A percentile compares a stretch with the other conserved stretches of the same genome.
Evolutionary conservation across 352 stramenopile species (phyloP).

Genomic region (Pythium monospermum): DNA sequence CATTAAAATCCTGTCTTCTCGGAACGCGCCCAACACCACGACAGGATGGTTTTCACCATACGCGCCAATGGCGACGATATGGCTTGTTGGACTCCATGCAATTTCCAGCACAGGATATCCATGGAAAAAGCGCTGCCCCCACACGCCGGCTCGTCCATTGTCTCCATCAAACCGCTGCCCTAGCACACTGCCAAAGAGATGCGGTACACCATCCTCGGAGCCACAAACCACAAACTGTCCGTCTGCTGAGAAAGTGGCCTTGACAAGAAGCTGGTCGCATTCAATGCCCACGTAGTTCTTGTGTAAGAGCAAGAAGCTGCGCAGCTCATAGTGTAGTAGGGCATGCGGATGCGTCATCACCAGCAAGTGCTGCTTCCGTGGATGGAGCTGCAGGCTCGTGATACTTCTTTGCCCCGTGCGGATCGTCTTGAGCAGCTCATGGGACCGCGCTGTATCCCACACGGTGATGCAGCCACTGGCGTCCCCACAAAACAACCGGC

Average conservation of each 20-base stretch:
- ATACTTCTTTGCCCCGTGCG: slow-evolving; percentile 42
- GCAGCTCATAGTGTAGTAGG: slow-evolving; percentile 68
- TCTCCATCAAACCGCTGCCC: slow-evolving; percentile 32
- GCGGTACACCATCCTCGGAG: slow-evolving; percentile 54
- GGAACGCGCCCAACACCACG: slow-evolving; percentile 49
- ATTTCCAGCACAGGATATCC: slow-evolving; percentile 46
- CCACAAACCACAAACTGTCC: slow-evolving; percentile 56
- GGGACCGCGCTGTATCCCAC: slow-evolving; percentile 27
- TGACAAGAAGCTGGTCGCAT: slow-evolving; percentile 41
- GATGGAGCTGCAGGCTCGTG: slow-evolving; percentile 54
- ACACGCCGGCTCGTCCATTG: slow-evolving; percentile 24
- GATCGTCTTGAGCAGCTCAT: slow-evolving; percentile 48
- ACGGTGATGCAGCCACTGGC: slow-evolving; percentile 40
- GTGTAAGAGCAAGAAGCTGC: slow-evolving; percentile 68
- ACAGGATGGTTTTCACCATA: slow-evolving; percentile 62
- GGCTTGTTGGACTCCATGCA: slow-evolving; percentile 50
- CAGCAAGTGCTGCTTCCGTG: slow-evolving; percentile 58
- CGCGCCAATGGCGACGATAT: slow-evolving; percentile 58
- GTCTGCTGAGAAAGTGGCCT: slow-evolving; percentile 58
- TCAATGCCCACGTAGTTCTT: slow-evolving; percentile 53
- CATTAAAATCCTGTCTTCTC: slow-evolving; percentile 27
- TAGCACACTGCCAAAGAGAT: slow-evolving; percentile 50
- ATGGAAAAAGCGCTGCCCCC: slow-evolving; percentile 54
- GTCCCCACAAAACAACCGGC: slow-evolving; percentile 59
- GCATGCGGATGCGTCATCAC: slow-evolving; percentile 55